Evolutionary conservation across 1,284 basidiomycete species (phyloP), one percentile per base, ranked within the genome.

Genomic region (Cronartium quercuum): DNA sequence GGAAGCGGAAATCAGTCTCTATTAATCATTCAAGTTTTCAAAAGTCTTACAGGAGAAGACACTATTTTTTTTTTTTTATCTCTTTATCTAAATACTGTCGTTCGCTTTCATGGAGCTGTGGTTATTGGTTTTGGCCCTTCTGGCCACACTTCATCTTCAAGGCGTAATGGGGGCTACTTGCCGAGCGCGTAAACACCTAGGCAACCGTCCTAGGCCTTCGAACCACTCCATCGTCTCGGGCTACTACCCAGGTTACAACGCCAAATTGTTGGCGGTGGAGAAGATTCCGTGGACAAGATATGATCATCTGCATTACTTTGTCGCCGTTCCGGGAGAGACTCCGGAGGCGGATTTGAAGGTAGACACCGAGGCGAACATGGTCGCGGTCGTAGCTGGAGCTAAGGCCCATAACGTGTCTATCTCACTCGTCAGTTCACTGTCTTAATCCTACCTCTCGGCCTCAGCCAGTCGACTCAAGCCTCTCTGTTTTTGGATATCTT

Each of bases 221-320:
- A 55, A 55, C 29, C 51, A 29, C n/a, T 55, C 51, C n/a, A 55
- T 55, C 51, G 29, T 55, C 51, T 55, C 51, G 29, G 51, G n/a
- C 29, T 55, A 55, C 51, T 55, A 55, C 29, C 44, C 62, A 47
- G 69, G 69, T 44, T 74, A 74, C 38, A 57, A 66, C 66, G 55
- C 63, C 40, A 61, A 60, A 41, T 66, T 35, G 42, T 57, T 74
- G 9, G 63, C 70, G 9, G 63, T 66, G 6, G 51, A 66, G 1
- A 55, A 66, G 38, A 74, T 74, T 34, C 70, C 63, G 12, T 74
- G 70, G 70, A 66, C 66, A 40, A 66, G 41, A 42, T 74, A 74
- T 21, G 57, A 66, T 58, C 70, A 74, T 61, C 40, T 74, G 12
- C 63, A 74, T 44, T 74, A 74, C 38, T 74, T 74, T 44, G 70